These are phyloP conservation scores for Secale cereale DNA, from an alignment of 176 grass and related monocot genomes.

Conservation along the genomic window DNA sequence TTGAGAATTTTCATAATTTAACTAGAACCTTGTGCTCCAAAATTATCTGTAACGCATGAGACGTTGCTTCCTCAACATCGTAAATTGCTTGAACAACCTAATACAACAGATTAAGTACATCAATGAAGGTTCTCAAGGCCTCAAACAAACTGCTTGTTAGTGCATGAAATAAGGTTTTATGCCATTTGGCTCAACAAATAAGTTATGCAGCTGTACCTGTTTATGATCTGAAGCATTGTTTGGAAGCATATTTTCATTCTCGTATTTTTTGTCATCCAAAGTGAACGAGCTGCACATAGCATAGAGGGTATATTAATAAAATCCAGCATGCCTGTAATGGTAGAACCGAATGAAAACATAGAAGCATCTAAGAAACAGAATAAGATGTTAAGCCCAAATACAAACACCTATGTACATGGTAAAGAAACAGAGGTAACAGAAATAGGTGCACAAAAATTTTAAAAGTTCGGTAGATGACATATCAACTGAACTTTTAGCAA, in stretches of 20 bases:
- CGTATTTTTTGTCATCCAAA: constrained; percentile 88
- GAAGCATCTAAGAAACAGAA: constrained; percentile 4
- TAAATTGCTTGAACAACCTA: constrained; percentile 88
- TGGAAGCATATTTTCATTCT: constrained; percentile 74
- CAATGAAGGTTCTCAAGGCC: constrained; percentile 23
- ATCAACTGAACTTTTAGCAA: constrained; percentile 15
- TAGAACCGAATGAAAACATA: neutral
- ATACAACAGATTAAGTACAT: constrained; percentile 12
- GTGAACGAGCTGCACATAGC: constrained; percentile 72
- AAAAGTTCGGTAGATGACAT: neutral
- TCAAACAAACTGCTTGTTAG: neutral
- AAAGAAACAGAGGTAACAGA: neutral
- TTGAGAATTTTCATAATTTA: constrained; percentile 18
- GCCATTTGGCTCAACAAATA: constrained; percentile 12
- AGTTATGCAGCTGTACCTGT: constrained; percentile 39
- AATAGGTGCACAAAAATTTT: constrained; percentile 1
- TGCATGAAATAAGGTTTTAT: neutral
- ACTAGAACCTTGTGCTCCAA: constrained; percentile 77
- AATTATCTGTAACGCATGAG: constrained; percentile 85
- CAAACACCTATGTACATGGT: neutral
- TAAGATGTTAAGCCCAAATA: neutral
- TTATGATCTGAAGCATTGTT: constrained; percentile 74
- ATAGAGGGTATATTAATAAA: constrained; percentile 22
- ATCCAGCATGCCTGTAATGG: neutral
- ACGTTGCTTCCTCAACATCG: constrained; percentile 94